These are phyloP conservation scores for Torrubiella hemipterigena DNA, from an alignment of 2,329 filamentous ascomycete genomes.

Conservation along the genomic window DNA sequence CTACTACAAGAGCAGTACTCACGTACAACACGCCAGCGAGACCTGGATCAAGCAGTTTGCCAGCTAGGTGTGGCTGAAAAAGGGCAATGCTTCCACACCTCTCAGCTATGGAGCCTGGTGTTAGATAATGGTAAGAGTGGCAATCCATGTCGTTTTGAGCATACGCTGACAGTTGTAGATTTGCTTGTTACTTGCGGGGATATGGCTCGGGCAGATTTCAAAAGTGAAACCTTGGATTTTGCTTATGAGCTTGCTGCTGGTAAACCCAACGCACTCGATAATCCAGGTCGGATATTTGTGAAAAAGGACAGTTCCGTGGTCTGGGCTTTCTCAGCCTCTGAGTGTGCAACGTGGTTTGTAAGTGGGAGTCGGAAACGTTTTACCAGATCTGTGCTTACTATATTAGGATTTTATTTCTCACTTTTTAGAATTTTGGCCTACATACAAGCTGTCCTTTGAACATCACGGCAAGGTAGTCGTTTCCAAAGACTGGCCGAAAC, in stretches of 20 bases:
- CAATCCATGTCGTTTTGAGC: neutral
- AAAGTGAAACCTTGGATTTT: conserved; percentile 18
- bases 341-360: conserved; percentile 34
- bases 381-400: conserved; percentile 4
- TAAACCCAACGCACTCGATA: conserved; percentile 5
- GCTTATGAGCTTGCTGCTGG: conserved; percentile 15
- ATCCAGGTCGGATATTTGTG: conserved; percentile 20
- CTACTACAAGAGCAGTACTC: conserved; percentile 31
- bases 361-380: conserved; percentile 7
- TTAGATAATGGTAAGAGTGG: conserved; percentile 27
- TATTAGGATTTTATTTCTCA: conserved; percentile 24
- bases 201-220: conserved; percentile 20
- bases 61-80: conserved; percentile 20
- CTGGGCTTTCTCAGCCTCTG: conserved; percentile 24
- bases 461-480: conserved; percentile 17
- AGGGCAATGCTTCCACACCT: conserved; percentile 32
- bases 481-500: conserved; percentile 15
- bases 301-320: conserved; percentile 19
- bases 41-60: conserved; percentile 34
- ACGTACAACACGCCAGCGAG: conserved; percentile 22
- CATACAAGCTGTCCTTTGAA: conserved; percentile 22
- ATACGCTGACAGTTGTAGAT: conserved; percentile 8
- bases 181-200: conserved; percentile 29
- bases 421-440: conserved; percentile 31
- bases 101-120: conserved; percentile 34